These are phyloP conservation scores for Parietichytrium sp. DNA, from an alignment of 108 stramenopile genomes.

Conservation along the genomic window DNA sequence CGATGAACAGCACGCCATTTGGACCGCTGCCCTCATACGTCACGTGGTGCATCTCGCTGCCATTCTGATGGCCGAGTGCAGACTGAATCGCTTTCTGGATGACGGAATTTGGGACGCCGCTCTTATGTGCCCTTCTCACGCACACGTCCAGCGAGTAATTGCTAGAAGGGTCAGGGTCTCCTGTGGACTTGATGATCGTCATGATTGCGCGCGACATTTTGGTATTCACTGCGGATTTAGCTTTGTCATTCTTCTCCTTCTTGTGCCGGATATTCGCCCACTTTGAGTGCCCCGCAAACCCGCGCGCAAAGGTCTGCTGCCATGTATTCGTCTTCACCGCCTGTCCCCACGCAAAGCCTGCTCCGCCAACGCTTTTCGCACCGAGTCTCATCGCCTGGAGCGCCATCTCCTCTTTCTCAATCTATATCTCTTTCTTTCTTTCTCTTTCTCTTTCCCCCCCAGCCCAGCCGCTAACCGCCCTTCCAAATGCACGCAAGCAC, in stretches of 20 bases:
- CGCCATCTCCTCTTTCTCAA: too few species aligned
- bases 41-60: not conserved
- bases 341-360: too few species aligned
- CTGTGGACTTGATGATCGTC: not conserved
- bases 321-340: too few species aligned
- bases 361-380: too few species aligned
- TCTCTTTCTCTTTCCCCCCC: too few species aligned
- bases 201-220: not conserved
- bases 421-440: too few species aligned
- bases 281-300: slow-evolving; percentile 25
- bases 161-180: not conserved
- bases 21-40: slow-evolving; percentile 7
- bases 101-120: not conserved
- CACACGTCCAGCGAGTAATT: not conserved
- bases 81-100: not conserved
- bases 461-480: too few species aligned
- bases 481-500: too few species aligned
- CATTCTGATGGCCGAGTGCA: not conserved
- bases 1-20: not conserved
- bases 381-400: too few species aligned
- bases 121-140: slow-evolving; percentile 1
- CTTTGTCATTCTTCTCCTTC: not conserved
- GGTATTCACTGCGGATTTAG: not conserved
- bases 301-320: too few species aligned
- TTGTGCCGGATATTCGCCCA: slow-evolving; percentile 41